A percentile compares a stretch with the other conserved stretches of the same genome.
Conservation (phyloP, 495 filamentous ascomycete species). For the Hypoxylon crocopeplum region DNA sequence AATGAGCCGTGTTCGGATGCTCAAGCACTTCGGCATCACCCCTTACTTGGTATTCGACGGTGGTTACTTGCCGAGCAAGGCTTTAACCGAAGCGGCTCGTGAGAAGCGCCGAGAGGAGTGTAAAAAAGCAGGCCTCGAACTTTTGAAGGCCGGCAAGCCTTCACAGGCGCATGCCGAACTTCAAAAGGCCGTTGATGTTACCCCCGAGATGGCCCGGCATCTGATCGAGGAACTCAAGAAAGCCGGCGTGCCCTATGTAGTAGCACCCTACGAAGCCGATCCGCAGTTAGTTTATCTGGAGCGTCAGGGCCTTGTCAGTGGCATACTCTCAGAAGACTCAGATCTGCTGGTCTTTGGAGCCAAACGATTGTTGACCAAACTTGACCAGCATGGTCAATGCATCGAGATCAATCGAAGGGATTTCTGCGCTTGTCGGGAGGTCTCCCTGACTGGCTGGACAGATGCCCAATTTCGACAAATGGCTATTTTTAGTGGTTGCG, state of each 20-base stretch:
- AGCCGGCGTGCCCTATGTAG: slow-evolving; percentile 80
- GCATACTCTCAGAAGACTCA: slow-evolving; percentile 95
- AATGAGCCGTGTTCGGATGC: slow-evolving; percentile 90
- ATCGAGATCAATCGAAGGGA: slow-evolving; percentile 87
- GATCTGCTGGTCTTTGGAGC: slow-evolving; percentile 96
- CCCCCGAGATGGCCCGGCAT: slow-evolving; percentile 90
- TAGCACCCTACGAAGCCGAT: slow-evolving; percentile 98
- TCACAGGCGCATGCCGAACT: slow-evolving; percentile 85
- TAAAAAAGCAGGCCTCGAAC: slow-evolving; percentile 74
- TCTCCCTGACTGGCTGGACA: slow-evolving; percentile 90
- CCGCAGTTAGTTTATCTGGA: slow-evolving; percentile 95
- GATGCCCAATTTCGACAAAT: slow-evolving; percentile 90
- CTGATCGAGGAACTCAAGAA: slow-evolving; percentile 91
- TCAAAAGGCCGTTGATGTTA: slow-evolving; percentile 96
- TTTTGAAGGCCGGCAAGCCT: slow-evolving; percentile 77
- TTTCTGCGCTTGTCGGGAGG: slow-evolving; percentile 85
- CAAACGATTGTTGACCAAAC: slow-evolving; percentile 86
- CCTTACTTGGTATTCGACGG: slow-evolving; percentile 97
- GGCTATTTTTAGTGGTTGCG: slow-evolving; percentile 98
- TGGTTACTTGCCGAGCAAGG: slow-evolving; percentile 92
- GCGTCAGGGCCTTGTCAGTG: slow-evolving; percentile 77
- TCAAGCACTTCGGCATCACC: slow-evolving; percentile 86
- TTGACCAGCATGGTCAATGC: slow-evolving; percentile 92
- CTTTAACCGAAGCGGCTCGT: slow-evolving; percentile 82
- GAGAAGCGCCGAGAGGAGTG: slow-evolving; percentile 74